Evolutionary conservation across 257 asterid species (phyloP), one percentile per base, ranked within the genome.

Genomic region (Misopates orontium): DNA sequence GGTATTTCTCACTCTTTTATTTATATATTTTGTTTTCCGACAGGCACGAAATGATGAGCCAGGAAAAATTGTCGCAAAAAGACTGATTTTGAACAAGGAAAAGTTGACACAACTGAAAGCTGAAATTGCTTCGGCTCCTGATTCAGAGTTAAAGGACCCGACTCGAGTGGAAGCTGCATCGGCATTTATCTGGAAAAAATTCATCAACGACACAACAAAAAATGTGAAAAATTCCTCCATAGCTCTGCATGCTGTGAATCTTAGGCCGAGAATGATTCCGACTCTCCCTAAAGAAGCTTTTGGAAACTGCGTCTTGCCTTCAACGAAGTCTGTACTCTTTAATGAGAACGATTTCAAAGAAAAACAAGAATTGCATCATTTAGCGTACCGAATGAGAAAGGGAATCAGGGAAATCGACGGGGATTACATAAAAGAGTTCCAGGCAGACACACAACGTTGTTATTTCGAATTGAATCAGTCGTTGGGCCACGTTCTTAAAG

Each of bases 151-250:
- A 48, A 54, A 60, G 63, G 44, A 39, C 0, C 79, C 82, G 0
- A 73, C 76, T 14, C 49, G 78, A 17, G 82, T 77, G 49, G 82
- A 77, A 49, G 82, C 78, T 13, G 70, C 69, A 41, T 69, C 82
- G 5, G 76, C 82, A 60, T 77, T 72, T 71, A 63, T 77, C 12
- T 72, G 78, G 81, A 42, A 23, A 25, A 65, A 72, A 44, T 40
- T 58, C 6, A 77, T 77, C 8, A 63, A 73, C 8, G 44, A 62
- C 11, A 25, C 17, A 21, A 19, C 51, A 17, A 15, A 0, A 25
- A 58, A 25, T n/a, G n/a, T n/a, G n/a, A n/a, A n/a, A n/a, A n/a
- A n/a, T n/a, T n/a, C n/a, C n/a, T n/a, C n/a, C n/a, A n/a, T 67
- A 22, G 76, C 78, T 39, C 17, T 53, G 0, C 78, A 77, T 45